Base-by-base conservation (phyloP, 2,329 filamentous ascomycete species). In the Sphaerulina populicola region DNA sequence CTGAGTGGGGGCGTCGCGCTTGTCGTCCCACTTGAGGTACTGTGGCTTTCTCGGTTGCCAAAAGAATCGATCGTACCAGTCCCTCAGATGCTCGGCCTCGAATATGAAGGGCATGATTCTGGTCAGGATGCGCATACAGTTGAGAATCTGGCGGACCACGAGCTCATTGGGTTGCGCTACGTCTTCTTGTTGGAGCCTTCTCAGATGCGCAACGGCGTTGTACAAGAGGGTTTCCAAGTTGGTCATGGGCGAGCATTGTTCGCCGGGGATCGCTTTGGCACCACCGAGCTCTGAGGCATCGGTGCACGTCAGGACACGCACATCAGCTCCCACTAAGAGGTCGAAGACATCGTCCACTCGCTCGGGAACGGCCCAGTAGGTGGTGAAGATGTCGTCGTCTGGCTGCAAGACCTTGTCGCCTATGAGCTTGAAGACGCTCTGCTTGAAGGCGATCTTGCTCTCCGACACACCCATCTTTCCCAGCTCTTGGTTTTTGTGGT, bases 381-480 rank as follows among this genome's bases (percentile, higher is more conserved):
- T 87, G 58, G 86, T 83, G 93, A 93, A 98, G 74, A 95, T 96
- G 14, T 82, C 77, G 73, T 96, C 88, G 71, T 93, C 85, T 51
- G 88, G 82, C 54, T 88, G 78, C 66, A 97, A 96, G 68, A 86
- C 78, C 60, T 83, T 82, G 69, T 94, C 86, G 69, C 95, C 89
- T n/a, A 89, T 93, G 53, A 98, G 81, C 67, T 86, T 83, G 75
- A 97, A 96, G 74, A 97, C 94, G 72, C 90, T 91, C 73, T 94
- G 88, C 74, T 96, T 97, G 79, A 98, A 97, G 67, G 91, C 88
- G 67, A 97, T 83, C 79, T 97, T 97, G 65, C 91, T 97, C 74
- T 97, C 91, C 72, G 91, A 96, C 68, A 91, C 91, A 71, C 93
- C 93, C 93, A 98, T 98, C 23, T 15, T 15, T 36, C 5, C 51